Percentiles rank a stretch among this genome's conserved stretches.
These are phyloP conservation scores for Sporothrix schenckii DNA, from an alignment of 2,329 filamentous ascomycete species.

Conservation along the genomic window DNA sequence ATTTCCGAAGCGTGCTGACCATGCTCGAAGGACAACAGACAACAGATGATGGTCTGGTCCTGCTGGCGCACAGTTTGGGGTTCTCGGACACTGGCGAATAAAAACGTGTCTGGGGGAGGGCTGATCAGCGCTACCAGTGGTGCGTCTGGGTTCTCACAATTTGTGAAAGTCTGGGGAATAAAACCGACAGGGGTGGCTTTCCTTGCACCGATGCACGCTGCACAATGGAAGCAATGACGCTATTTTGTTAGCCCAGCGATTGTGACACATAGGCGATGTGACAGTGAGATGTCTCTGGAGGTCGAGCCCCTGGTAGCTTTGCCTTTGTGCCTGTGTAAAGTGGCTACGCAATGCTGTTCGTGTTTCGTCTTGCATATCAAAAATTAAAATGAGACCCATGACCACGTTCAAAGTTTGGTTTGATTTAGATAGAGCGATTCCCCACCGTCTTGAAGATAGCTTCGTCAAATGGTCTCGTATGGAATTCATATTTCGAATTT, in stretches of 20 bases:
- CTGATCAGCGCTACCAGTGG: slow-evolving; percentile 26
- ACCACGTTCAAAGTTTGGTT: background rate
- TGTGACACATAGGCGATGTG: slow-evolving; percentile 25
- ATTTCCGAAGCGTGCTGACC: background rate
- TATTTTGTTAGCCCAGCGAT: slow-evolving; percentile 13
- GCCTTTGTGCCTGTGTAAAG: background rate
- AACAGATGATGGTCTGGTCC: background rate
- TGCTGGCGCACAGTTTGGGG: background rate
- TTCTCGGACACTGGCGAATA: background rate
- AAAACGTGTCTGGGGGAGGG: slow-evolving; percentile 21
- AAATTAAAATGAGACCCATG: slow-evolving; percentile 11
- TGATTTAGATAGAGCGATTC: background rate
- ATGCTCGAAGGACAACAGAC: background rate
- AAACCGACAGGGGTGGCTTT: slow-evolving; percentile 21
- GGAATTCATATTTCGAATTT: background rate
- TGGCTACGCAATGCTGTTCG: background rate
- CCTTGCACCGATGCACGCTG: too few relatives aligned
- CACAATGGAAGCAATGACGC: background rate
- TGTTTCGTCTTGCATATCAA: slow-evolving; percentile 7
- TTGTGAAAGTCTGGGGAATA: slow-evolving; percentile 34
- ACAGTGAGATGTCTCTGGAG: slow-evolving; percentile 4
- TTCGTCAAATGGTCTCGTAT: background rate
- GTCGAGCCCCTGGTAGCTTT: background rate
- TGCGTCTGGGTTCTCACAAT: background rate
- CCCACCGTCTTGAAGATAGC: slow-evolving; percentile 15